These are phyloP conservation scores for Cercospora nicotianae DNA, from an alignment of 2,329 filamentous ascomycete species.

Conservation along the genomic window DNA sequence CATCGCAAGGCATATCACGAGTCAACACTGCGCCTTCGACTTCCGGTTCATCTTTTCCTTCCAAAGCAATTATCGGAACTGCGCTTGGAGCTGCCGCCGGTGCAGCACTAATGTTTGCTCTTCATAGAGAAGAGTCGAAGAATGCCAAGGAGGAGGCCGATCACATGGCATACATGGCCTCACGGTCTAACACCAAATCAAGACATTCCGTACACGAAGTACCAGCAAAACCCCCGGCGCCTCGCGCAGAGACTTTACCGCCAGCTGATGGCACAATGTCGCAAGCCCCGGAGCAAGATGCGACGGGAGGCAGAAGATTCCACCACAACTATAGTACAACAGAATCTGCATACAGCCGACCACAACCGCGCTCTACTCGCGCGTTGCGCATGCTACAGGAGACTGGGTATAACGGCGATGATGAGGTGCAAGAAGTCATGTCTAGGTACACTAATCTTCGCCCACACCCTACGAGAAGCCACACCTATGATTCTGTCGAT, in stretches of 20 bases:
- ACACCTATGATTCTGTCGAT: conserved; percentile 31
- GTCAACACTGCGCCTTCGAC: conserved; percentile 24
- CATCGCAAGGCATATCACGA: conserved; percentile 23
- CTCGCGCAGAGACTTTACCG: conserved; percentile 16
- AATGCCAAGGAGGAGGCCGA: conserved; percentile 48
- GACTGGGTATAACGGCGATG: conserved; percentile 30
- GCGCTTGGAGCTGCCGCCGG: conserved; percentile 77
- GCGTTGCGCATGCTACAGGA: conserved; percentile 44
- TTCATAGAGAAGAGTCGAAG: conserved; percentile 61
- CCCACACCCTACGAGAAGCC: conserved; percentile 28
- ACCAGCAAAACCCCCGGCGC: conserved; percentile 17
- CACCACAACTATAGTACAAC: conserved; percentile 36
- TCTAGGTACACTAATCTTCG: conserved; percentile 30
- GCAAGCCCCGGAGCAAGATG: conserved; percentile 20
- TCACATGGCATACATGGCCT: conserved; percentile 27
- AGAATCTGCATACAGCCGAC: conserved; percentile 33
- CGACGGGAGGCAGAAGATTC: conserved; percentile 14
- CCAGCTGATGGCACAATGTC: conserved; percentile 38
- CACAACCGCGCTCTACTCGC: conserved; percentile 27
- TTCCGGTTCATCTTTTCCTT: conserved; percentile 20
- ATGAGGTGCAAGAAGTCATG: conserved; percentile 30
- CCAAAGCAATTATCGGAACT: conserved; percentile 59
- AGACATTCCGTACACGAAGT: conserved; percentile 20
- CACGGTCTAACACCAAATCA: conserved; percentile 19
- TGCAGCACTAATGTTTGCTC: conserved; percentile 73